Base-by-base conservation (phyloP, 192 early-diverging fungal species). In the Physocladia obscura region DNA sequence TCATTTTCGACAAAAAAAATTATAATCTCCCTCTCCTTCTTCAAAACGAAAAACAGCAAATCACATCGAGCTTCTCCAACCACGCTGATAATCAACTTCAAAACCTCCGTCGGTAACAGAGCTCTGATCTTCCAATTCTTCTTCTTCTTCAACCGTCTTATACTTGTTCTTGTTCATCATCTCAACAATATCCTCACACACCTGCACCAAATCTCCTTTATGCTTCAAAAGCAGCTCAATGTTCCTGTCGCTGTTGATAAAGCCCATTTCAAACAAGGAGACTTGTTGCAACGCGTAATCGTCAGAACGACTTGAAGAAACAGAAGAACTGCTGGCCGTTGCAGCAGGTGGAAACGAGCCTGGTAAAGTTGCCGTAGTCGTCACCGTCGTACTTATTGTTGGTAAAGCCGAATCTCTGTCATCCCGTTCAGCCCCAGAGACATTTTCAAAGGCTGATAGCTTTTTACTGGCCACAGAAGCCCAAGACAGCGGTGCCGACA, bases 191-290 rank as follows among this genome's bases (percentile, higher is more conserved):
- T 62, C 52, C 37, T 74, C 73, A 5, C 55, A 22, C n/a, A 60
- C 67, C 22, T 22, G n/a, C 6, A 67, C 73, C 2, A 74, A 30
- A 51, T 74, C 52, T 6, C 73, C 73, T 17, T 31, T 34, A 49
- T 70, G 29, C 4, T 32, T 34, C 24, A 5, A 8, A 4, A 74
- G 36, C 63, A 74, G 29, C 21, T 22, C 27, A 11, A 57, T 6
- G 44, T 74, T 74, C 65, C 60, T 11, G 3, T 6, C 34, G 22
- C 17, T 2, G 36, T 70, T 30, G 21, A 24, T 17, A 29, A 74
- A 74, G 3, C 73, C 73, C 73, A 74, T 74, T 30, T 69, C 67
- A 52, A 56, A 58, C 49, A 74, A 38, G 13, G 44, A n/a, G 2
- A 63, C 58, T 49, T 71, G 69, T 40, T 63, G 58, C 15, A 47